phyloP scores from a whole-genome alignment of 768 basidiomycete species.

The Xanthoconium stramineum region DNA sequence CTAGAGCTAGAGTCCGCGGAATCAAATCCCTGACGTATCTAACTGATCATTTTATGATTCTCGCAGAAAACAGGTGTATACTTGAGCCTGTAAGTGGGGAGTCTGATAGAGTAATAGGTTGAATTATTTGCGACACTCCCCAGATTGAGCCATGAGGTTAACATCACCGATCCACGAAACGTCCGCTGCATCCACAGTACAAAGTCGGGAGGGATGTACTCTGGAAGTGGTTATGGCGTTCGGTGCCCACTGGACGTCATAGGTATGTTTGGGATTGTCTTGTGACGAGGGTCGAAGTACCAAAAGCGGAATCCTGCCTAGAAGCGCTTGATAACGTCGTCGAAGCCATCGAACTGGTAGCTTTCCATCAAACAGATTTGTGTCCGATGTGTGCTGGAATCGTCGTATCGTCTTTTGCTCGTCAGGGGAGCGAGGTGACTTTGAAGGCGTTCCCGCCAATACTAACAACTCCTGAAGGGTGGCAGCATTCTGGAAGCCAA shows the following conservation, averaged over 20 bases:
- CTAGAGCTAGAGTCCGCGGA: constrained; percentile 58
- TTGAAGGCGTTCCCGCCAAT: constrained; percentile 37
- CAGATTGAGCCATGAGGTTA: not conserved
- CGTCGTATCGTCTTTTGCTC: constrained; percentile 12
- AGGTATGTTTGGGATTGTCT: constrained; percentile 13
- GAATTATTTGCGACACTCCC: constrained; percentile 1
- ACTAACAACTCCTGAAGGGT: constrained; percentile 45
- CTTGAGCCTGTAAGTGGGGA: not conserved
- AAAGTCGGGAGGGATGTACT: constrained; percentile 18
- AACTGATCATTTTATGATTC: constrained; percentile 12
- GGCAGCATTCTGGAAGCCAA: constrained; percentile 42
- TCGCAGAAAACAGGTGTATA: not conserved
- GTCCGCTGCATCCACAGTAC: constrained; percentile 29
- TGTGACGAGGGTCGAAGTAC: constrained; percentile 26
- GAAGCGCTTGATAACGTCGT: constrained; percentile 56
- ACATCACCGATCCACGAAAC: constrained; percentile 33
- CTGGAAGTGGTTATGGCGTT: constrained; percentile 28
- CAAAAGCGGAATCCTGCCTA: constrained; percentile 58
- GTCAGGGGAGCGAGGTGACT: constrained; percentile 30
- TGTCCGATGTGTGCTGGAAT: not conserved
- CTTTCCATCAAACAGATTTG: constrained; percentile 17
- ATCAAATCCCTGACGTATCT: constrained; percentile 26
- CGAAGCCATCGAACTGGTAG: constrained; percentile 35
- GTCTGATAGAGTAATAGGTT: not conserved
- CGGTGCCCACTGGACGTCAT: constrained; percentile 31